Base-by-base conservation (phyloP, 2,329 filamentous ascomycete genomes). In the Penicillium sp. region DNA sequence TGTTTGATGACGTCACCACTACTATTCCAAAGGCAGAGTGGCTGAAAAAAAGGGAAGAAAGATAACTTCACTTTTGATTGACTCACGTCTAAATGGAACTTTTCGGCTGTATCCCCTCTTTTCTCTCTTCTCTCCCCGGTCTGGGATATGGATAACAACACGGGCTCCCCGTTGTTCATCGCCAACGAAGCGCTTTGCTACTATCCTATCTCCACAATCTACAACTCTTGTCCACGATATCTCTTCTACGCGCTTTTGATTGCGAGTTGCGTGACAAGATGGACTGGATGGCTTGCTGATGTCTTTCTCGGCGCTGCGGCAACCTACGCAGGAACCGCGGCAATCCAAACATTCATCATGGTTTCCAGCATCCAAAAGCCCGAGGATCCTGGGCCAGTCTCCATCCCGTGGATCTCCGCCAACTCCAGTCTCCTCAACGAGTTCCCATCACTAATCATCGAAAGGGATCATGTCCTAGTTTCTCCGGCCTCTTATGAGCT, bases 141-240 rank as follows among this genome's bases (percentile, higher is more conserved):
- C 14, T n/a, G 38, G 21, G 38, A 10, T 32, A 53, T 53, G 50
- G 32, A 53, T 44, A 2, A 14, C 10, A 16, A 5, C 6, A n/a
- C 18, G 9, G 29, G 13, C 13, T 9, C 24, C 9, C 59, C 60
- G 18, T 48, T 66, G 27, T 69, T 72, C 55, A 51, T 70, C 14
- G 68, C 66, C 3, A 63, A 70, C 42, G 64, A 69, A 56, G 62
- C 67, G 2, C 32, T 67, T 21, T 71, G 69, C 52, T 57, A 54
- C 50, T 72, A 72, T 42, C 69, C 67, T 1, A 68, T 71, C 43
- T 71, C 68, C 59, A 71, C 69, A 3, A 57, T 69, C 24, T 71
- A 71, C 43, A 64, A 68, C 27, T 60, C 61, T 4, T 71, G 69
- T 47, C 69, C 69, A 3, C 61, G 69, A 34, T 72, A 71, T 38